Evolutionary conservation across 768 basidiomycete genomes (phyloP).

Genomic region (Tubosaeta sp.): DNA sequence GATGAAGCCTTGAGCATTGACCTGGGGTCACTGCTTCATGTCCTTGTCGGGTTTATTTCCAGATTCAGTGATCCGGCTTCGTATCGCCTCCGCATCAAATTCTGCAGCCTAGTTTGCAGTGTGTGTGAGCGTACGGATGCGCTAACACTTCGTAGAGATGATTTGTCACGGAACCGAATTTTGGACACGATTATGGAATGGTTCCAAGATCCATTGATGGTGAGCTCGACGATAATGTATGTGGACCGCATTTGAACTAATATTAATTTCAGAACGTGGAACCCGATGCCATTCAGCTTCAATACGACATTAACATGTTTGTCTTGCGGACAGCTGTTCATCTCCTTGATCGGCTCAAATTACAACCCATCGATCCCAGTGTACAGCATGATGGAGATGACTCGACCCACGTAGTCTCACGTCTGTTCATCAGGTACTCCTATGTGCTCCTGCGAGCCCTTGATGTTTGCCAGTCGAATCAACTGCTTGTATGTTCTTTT

Average conservation of each 20-base stretch:
- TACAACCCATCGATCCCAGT: slow-evolving; percentile 54
- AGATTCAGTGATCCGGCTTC: slow-evolving; percentile 52
- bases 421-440: slow-evolving; percentile 78
- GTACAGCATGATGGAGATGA: slow-evolving; percentile 55
- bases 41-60: slow-evolving; percentile 62
- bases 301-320: slow-evolving; percentile 67
- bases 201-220: slow-evolving; percentile 54
- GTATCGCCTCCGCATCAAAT: slow-evolving; percentile 68
- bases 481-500: slow-evolving; percentile 32
- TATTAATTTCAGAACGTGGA: slow-evolving; percentile 32
- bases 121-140: slow-evolving; percentile 60
- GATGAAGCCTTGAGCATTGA: slow-evolving; percentile 63
- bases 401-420: slow-evolving; percentile 61
- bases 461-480: slow-evolving; percentile 47
- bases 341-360: slow-evolving; percentile 68
- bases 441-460: slow-evolving; percentile 59
- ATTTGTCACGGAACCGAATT: slow-evolving; percentile 59
- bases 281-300: slow-evolving; percentile 34
- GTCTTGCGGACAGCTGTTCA: slow-evolving; percentile 72
- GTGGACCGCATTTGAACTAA: background rate
- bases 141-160: slow-evolving; percentile 64
- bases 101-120: slow-evolving; percentile 67
- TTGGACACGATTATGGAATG: slow-evolving; percentile 78
- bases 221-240: slow-evolving; percentile 30
- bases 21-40: slow-evolving; percentile 53